phyloP scores from a whole-genome alignment of 306 rosid genomes.

The Amphicarpaea edgeworthii region DNA sequence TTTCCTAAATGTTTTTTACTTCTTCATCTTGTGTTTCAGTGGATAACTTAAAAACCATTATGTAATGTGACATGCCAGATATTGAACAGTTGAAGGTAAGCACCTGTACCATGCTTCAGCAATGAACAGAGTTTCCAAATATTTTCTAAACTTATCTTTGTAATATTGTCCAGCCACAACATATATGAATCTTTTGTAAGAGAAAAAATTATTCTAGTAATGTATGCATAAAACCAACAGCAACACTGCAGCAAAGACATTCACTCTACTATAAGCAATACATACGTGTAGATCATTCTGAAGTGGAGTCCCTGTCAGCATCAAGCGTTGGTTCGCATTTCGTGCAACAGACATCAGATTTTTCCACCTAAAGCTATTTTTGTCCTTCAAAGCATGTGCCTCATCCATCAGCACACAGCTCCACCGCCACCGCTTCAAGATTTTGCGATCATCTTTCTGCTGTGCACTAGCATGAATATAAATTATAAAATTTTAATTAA shows the following conservation, averaged over 20 bases:
- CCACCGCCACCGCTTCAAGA: constrained; percentile 94
- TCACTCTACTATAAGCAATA: constrained; percentile 41
- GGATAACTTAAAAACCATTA: constrained; percentile 10
- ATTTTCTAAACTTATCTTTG: constrained; percentile 16
- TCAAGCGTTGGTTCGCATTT: constrained; percentile 91
- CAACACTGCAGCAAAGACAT: constrained; percentile 27
- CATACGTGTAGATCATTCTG: constrained; percentile 94
- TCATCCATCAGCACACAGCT: constrained; percentile 99
- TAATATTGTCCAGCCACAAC: constrained; percentile 28
- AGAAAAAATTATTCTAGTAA: constrained; percentile 26
- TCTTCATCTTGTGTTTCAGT: constrained; percentile 1
- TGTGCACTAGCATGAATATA: constrained; percentile 72
- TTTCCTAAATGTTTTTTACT: background rate
- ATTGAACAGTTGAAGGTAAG: constrained; percentile 7
- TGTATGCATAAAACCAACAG: constrained; percentile 32
- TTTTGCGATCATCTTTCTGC: constrained; percentile 96
- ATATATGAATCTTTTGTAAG: constrained; percentile 10
- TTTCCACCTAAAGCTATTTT: constrained; percentile 94
- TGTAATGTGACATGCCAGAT: constrained; percentile 21
- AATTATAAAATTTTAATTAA: constrained; percentile 46
- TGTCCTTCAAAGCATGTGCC: constrained; percentile 99
- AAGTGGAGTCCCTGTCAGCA: constrained; percentile 98
- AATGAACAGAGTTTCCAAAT: constrained; percentile 5
- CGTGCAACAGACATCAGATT: constrained; percentile 92
- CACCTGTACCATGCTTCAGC: constrained; percentile 12